Evolutionary conservation across 73 alveolate genomes (phyloP).

Genomic region (Breviolum minutum): DNA sequence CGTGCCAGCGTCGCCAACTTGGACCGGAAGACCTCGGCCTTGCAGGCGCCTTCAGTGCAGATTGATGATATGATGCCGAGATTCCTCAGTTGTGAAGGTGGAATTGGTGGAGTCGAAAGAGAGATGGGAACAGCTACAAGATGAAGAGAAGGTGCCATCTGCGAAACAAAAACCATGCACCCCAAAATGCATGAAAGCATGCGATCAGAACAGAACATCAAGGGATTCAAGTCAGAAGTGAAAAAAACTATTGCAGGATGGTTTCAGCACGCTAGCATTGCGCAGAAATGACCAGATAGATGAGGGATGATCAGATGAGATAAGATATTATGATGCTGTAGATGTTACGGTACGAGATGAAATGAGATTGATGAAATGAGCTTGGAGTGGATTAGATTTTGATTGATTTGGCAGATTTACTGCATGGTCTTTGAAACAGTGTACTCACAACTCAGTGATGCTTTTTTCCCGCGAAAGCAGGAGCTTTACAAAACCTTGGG

Average conservation of each 20-base stretch:
- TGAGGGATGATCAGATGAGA: too few relatives aligned
- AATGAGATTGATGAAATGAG: background rate
- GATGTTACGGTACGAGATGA: background rate
- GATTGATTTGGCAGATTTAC: background rate
- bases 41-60: conserved; percentile 26
- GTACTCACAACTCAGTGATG: too few relatives aligned
- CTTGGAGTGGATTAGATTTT: too few relatives aligned
- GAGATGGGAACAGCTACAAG: conserved; percentile 93
- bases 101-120: conserved; percentile 80
- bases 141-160: conserved; percentile 77
- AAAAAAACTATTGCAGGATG: too few relatives aligned
- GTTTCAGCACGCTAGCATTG: too few relatives aligned
- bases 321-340: too few relatives aligned
- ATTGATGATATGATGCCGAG: background rate
- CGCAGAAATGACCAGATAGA: too few relatives aligned
- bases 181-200: background rate
- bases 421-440: too few relatives aligned
- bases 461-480: too few relatives aligned
- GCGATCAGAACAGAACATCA: background rate
- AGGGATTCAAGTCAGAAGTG: background rate
- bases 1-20: conserved; percentile 77
- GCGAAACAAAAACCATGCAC: background rate
- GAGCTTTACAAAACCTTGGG: conserved; percentile 86
- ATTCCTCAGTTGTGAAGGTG: background rate
- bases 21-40: conserved; percentile 76